Evolutionary conservation across 148 eudicot genomes (phyloP).

Genomic region (Chenopodium berlandieri): DNA sequence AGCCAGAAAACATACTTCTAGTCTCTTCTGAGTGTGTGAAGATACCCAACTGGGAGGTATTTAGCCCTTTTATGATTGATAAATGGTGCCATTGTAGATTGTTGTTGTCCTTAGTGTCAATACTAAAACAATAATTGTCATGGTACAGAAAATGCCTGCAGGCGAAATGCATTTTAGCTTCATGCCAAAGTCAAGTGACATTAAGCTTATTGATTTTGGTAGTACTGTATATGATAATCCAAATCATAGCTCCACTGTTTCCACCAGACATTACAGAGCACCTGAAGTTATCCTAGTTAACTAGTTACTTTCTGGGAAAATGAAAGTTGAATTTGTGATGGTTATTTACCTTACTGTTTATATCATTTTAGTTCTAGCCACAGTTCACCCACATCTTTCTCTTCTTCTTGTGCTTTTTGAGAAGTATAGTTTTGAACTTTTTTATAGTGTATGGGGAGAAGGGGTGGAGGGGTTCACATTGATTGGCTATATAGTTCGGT

Average conservation of each 20-base stretch:
- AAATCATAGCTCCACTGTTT: constrained; percentile 73
- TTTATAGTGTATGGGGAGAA: no score
- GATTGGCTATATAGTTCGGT: background rate
- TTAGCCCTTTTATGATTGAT: constrained; percentile 35
- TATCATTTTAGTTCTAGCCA: background rate
- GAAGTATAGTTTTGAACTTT: background rate
- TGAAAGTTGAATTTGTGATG: constrained; percentile 23
- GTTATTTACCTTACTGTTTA: background rate
- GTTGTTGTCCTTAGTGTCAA: constrained; percentile 30
- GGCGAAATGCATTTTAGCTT: constrained; percentile 51
- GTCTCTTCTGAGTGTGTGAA: constrained; percentile 71
- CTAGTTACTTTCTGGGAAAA: constrained; percentile 35
- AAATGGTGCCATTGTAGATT: constrained; percentile 12
- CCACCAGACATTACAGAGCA: constrained; percentile 94
- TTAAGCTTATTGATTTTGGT: constrained; percentile 96
- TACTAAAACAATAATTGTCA: constrained; percentile 32
- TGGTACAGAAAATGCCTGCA: constrained; percentile 60
- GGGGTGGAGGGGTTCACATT: background rate
- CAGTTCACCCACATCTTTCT: background rate
- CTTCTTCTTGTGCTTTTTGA: background rate
- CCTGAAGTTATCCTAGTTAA: constrained; percentile 95
- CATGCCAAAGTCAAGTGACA: constrained; percentile 85
- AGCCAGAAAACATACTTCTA: constrained; percentile 95
- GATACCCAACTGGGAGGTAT: constrained; percentile 80
- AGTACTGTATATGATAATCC: constrained; percentile 77